Conservation (phyloP, 2,329 filamentous ascomycete genomes). For the Orbilia ellipsospora region DNA sequence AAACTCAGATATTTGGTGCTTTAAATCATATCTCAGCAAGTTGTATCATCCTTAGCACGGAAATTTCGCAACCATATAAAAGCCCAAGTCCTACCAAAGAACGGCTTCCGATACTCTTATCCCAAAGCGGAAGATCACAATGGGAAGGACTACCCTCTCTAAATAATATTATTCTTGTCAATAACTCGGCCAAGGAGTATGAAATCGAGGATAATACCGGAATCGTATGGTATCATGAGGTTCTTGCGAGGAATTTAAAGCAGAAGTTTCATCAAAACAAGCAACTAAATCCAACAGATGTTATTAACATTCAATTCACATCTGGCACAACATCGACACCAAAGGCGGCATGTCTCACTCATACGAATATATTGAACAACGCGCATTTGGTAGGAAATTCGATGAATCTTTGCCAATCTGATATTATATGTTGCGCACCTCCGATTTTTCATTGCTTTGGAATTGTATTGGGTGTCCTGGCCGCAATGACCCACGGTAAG, state of each 20-base stretch:
- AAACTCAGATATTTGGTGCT: constrained; percentile 79
- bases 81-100: constrained; percentile 68
- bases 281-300: constrained; percentile 70
- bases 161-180: constrained; percentile 77
- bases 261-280: neutral
- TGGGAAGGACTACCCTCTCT: constrained; percentile 65
- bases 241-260: constrained; percentile 41
- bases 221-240: constrained; percentile 65
- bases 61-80: constrained; percentile 81
- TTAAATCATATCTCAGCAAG: constrained; percentile 78
- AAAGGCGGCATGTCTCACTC: constrained; percentile 89
- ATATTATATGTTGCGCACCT: constrained; percentile 84
- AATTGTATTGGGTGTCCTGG: constrained; percentile 90
- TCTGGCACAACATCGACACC: constrained; percentile 80
- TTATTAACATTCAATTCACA: constrained; percentile 96
- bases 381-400: constrained; percentile 83
- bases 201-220: constrained; percentile 63
- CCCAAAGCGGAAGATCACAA: constrained; percentile 63
- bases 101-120: constrained; percentile 57
- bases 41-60: constrained; percentile 81
- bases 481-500: constrained; percentile 77
- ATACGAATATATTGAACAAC: constrained; percentile 89
- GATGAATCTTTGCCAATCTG: constrained; percentile 79
- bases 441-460: constrained; percentile 94
- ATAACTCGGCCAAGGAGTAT: constrained; percentile 72